Evolutionary conservation across 768 basidiomycete species (phyloP).

Genomic region (Grammothele lineata): DNA sequence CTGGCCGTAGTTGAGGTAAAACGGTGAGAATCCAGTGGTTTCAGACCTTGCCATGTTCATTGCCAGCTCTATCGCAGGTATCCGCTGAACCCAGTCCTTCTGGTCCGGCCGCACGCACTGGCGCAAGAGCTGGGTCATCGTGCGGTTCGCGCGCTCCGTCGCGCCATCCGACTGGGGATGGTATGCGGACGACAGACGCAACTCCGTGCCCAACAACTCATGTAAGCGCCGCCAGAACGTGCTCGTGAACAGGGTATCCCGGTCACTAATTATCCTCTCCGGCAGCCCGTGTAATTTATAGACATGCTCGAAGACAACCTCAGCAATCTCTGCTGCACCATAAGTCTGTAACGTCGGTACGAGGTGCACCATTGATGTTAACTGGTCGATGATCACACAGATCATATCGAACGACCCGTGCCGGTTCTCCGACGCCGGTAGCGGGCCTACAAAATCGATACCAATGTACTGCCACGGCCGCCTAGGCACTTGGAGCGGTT

Average conservation of each 20-base stretch:
- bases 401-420: constrained; percentile 22
- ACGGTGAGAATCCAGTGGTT: constrained; percentile 33
- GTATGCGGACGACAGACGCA: constrained; percentile 37
- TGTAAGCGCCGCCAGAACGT: constrained; percentile 36
- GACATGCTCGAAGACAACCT: constrained; percentile 30
- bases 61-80: constrained; percentile 18
- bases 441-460: constrained; percentile 24
- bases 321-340: constrained; percentile 28
- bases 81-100: constrained; percentile 28
- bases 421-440: constrained; percentile 21
- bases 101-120: constrained; percentile 27
- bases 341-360: constrained; percentile 27
- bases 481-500: constrained; percentile 17
- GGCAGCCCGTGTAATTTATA: constrained; percentile 38
- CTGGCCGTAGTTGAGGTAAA: constrained; percentile 25
- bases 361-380: constrained; percentile 23
- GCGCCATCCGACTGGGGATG: constrained; percentile 41
- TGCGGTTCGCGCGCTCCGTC: constrained; percentile 32
- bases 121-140: constrained; percentile 28
- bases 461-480: constrained; percentile 24
- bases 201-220: constrained; percentile 23
- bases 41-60: constrained; percentile 32
- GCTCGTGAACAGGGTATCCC: constrained; percentile 38
- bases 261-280: constrained; percentile 33
- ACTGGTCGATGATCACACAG: constrained; percentile 20